Evolutionary conservation across 2,329 filamentous ascomycete genomes (phyloP), one percentile per base, ranked within the genome.

Genomic region (Penicillium oxalicum): DNA sequence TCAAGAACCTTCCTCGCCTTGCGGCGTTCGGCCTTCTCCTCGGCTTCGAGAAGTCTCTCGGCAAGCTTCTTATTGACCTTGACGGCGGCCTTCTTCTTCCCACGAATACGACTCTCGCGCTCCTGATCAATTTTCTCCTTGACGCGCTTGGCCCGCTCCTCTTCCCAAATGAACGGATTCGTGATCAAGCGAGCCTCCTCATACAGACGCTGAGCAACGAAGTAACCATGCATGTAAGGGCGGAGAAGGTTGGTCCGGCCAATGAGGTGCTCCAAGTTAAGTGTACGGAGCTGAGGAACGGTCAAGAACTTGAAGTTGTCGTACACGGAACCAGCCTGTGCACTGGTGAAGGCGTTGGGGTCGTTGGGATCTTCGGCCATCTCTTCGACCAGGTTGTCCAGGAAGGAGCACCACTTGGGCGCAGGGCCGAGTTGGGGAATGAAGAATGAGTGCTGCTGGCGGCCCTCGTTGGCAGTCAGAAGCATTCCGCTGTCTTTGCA

Each of bases 301-400:
- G 91, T 95, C 64, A 98, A 77, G 80, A 98, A 98, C 72, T 97
- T 98, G 81, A 91, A 97, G 71, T 98, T 97, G 72, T 98, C 93
- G 75, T 98, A 98, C 8, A 93, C 88, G 60, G 93, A 85, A 72
- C 83, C 73, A 70, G 78, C 64, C 46, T 74, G 68, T 28, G 67
- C 62, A 26, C 64, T 61, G 47, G 61, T 68, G 59, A 74, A 77
- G 9, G 74, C 70, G 45, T 80, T 78, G 4, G 82, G 83, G 61
- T 86, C 82, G 59, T 82, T 80, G 7, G 76, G 75, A 58, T 84
- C 81, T 65, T 97, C 91, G 7, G 91, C 91, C 89, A 98, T 96
- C 70, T 98, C 94, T 73, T 98, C 93, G 8, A 97, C 93, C 62
- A 98, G 82, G 62, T 94, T 96, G 71, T 98, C 94, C 53, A 98